A percentile compares a stretch with the other conserved stretches of the same genome.
Conservation (phyloP, 73 alveolate genomes). For the Symbiodinium pilosum region DNA sequence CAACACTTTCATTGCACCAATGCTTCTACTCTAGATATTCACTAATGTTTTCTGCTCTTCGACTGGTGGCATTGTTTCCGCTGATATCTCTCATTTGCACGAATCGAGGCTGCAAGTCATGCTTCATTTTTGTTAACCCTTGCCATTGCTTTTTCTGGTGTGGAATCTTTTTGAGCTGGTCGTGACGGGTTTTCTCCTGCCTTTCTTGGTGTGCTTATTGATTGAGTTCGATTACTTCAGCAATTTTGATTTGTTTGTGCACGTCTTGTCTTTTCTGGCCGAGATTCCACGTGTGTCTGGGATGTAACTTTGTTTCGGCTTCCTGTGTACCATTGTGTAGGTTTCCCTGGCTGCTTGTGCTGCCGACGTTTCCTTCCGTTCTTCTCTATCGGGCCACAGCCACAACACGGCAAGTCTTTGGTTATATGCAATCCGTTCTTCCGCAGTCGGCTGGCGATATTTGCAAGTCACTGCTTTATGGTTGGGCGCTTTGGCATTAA, state of each 20-base stretch:
- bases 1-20: neutral
- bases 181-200: neutral
- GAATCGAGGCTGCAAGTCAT: constrained; percentile 1
- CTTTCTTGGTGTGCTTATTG: neutral
- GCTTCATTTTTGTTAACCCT: neutral
- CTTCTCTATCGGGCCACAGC: no score
- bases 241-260: neutral
- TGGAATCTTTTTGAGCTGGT: neutral
- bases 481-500: neutral
- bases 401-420: no score
- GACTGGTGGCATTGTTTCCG: neutral
- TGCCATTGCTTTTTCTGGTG: constrained; percentile 10
- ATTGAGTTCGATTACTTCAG: neutral
- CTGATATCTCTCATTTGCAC: neutral
- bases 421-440: neutral
- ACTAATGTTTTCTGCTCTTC: neutral
- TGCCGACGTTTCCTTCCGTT: constrained; percentile 4
- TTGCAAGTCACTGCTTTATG: neutral
- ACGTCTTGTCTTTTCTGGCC: neutral
- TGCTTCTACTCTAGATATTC: neutral
- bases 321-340: neutral
- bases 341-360: neutral
- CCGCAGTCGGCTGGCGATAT: neutral
- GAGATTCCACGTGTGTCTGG: neutral
- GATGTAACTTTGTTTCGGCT: neutral